phyloP scores from a whole-genome alignment of 2,329 filamentous ascomycete species.

The Colletotrichum cereale region DNA sequence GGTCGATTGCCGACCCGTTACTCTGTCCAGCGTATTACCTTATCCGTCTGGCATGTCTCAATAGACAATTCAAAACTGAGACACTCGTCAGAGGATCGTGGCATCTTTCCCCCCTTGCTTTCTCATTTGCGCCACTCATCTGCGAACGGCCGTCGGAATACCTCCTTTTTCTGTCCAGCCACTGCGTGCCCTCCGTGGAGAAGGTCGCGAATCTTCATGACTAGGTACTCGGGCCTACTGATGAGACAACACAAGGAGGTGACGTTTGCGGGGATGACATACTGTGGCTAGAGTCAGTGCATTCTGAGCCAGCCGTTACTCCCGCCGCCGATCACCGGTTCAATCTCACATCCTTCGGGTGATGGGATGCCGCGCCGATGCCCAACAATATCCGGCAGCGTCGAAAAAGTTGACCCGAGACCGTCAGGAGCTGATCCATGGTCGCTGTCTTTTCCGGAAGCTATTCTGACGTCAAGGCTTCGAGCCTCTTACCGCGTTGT shows the following conservation, averaged over 20 bases:
- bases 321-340: conserved; percentile 36
- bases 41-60: conserved; percentile 25
- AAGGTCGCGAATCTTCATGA: conserved; percentile 12
- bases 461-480: background rate
- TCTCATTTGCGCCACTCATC: conserved; percentile 25
- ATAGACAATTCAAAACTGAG: conserved; percentile 26
- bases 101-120: conserved; percentile 24
- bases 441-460: background rate
- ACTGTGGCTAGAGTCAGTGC: conserved; percentile 15
- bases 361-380: conserved; percentile 3
- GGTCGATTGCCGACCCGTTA: background rate
- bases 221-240: background rate
- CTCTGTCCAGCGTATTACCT: conserved; percentile 1
- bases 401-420: background rate
- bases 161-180: conserved; percentile 1
- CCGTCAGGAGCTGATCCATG: conserved; percentile 1
- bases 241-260: conserved; percentile 20
- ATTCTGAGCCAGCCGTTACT: conserved; percentile 33
- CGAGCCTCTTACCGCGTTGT: conserved; percentile 2
- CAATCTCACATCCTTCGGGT: background rate
- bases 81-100: conserved; percentile 16
- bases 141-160: conserved; percentile 34
- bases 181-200: conserved; percentile 10
- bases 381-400: conserved; percentile 13
- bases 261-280: conserved; percentile 34